Base-by-base conservation (phyloP, 2,329 filamentous ascomycete genomes). In the Microsporum ferrugineum region DNA sequence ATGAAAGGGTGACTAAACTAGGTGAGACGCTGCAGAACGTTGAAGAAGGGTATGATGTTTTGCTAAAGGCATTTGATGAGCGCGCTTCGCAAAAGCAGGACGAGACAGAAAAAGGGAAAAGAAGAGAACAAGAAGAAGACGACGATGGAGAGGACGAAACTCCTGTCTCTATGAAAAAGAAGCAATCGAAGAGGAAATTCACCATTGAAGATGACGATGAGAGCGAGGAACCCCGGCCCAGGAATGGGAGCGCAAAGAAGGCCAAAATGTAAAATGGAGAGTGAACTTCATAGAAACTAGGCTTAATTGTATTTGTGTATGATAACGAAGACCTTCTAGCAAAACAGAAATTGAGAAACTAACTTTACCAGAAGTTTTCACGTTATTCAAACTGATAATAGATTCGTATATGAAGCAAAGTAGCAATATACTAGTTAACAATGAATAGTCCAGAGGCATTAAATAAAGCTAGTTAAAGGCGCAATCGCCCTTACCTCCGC, bases 1-100 rank as follows among this genome's bases (percentile, higher is more conserved):
- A 74, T 27, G 84, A 86, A 61, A 76, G 82, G 17, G 76, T 83
- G 0, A 77, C 83, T 63, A 84, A 82, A 70, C 72, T 87, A 10
- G 84, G 86, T 66, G 77, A 80, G 39, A 83, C 81, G 4, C 75
- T 84, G 7, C 76, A 79, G 23, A 80, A 77, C 63, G 80, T 85
- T 51, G 78, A 83, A 64, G 79, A 80, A 56, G 83, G 84, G 53
- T 86, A 85, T 69, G 78, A 80, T 61, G 76, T 79, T 61, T 72
- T 84, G 53, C 69, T 86, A 14, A 79, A 71, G 31, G 70, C 67
- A 5, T 75, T 77, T 65, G 68, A 65, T 17, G 68, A 69, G 14
- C 70, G 71, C 39, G 70, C 71, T 23, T 17, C 57, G 34, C 29
- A 67, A 31, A 47, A 23, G 39, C 17, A 23, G n/a, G 4, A 38